Evolutionary conservation across 306 rosid genomes (phyloP).

Genomic region (Cicer bijugum): DNA sequence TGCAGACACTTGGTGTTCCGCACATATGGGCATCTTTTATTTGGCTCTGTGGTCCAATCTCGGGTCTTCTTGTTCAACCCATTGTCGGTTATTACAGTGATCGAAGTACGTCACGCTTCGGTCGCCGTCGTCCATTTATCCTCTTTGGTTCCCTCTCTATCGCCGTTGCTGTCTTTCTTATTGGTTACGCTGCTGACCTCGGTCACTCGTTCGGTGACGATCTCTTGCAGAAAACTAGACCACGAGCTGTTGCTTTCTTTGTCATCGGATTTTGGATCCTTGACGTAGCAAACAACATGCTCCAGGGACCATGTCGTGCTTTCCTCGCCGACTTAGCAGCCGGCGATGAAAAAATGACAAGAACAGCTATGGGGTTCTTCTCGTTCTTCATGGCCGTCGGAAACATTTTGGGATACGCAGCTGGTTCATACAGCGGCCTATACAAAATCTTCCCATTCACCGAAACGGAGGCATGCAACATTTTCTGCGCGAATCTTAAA

Average conservation of each 20-base stretch:
- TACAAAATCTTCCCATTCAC: slow-evolving; percentile 59
- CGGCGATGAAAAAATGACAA: slow-evolving; percentile 50
- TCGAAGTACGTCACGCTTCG: slow-evolving; percentile 67
- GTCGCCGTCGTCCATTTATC: slow-evolving; percentile 81
- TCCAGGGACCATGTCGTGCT: slow-evolving; percentile 73
- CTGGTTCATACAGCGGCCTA: slow-evolving; percentile 56
- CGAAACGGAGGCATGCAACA: slow-evolving; percentile 57
- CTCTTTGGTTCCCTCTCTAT: slow-evolving; percentile 48
- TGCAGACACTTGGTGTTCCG: slow-evolving; percentile 70
- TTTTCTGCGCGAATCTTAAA: slow-evolving; percentile 75
- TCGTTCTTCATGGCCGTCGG: slow-evolving; percentile 28
- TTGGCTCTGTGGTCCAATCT: slow-evolving; percentile 85
- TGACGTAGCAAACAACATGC: slow-evolving; percentile 80
- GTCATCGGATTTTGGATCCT: slow-evolving; percentile 29
- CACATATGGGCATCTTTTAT: slow-evolving; percentile 73
- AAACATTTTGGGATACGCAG: slow-evolving; percentile 39
- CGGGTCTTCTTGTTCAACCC: slow-evolving; percentile 79
- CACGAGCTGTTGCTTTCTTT: background rate
- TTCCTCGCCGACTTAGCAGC: slow-evolving; percentile 65
- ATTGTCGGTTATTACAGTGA: slow-evolving; percentile 75
- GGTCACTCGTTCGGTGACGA: background rate
- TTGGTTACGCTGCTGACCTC: slow-evolving; percentile 8
- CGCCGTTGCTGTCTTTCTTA: background rate
- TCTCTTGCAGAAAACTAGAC: background rate
- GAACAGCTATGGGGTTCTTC: slow-evolving; percentile 29